Base-by-base conservation (phyloP, 192 early-diverging fungal genomes). In the Coemansia sp. region DNA sequence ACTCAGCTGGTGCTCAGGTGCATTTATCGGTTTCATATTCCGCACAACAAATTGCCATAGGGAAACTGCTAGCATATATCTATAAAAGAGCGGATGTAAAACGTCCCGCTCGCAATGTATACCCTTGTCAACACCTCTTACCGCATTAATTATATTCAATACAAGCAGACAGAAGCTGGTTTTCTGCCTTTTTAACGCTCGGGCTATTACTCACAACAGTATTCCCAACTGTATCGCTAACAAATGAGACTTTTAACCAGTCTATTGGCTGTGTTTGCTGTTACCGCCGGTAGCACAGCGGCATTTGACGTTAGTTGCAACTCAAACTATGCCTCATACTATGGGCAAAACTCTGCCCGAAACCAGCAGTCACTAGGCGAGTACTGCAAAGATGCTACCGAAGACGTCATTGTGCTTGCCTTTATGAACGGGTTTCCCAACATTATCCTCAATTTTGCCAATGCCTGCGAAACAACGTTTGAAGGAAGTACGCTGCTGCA, bases 351-450 rank as follows among this genome's bases (percentile, higher is more conserved):
- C 68, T 82, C 80, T 45, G 68, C 71, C n/a, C 60, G 80, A 10
- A 76, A 66, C 63, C 74, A 81, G 43, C 57, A 69, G 56, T 41
- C 65, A 5, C 63, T 81, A 0, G 67, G 71, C n/a, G 41, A 81
- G 17, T 91, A 91, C 67, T 91, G 89, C 54, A 55, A 83, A 25
- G 87, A 89, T 58, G 68, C 77, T 8, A 84, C 77, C 0, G 82
- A 87, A 47, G 84, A 88, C 62, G 63, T 87, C 39, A 79, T 91
- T 25, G 82, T 86, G 1, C 43, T 89, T 26, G 83, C 85, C 19
- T 91, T 91, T 62, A 71, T 89, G 66, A 84, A 80, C 53, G 68
- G 74, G 9, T 87, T 87, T 67, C 82, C 84, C 1, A 58, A 70
- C 0, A 82, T 87, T 3, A 38, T 77, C 23, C 73, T 88, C 31